A percentile compares a stretch with the other conserved stretches of the same genome.
Evolutionary conservation across 257 asterid genomes (phyloP).

Genomic region (Lithospermum erythrorhizon): DNA sequence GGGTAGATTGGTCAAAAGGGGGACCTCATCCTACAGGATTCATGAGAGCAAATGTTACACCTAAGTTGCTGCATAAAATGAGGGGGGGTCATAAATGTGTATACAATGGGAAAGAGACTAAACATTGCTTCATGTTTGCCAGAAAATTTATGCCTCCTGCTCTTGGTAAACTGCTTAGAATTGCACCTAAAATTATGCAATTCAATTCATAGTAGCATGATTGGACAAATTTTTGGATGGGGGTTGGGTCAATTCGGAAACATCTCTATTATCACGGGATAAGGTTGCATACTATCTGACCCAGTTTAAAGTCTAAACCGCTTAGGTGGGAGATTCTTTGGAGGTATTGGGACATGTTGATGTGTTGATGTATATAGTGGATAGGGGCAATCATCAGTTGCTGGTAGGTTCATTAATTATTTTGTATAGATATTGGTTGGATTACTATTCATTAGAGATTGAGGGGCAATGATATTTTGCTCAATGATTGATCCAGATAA

Average conservation of each 20-base stretch:
- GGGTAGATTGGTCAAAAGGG: constrained; percentile 81
- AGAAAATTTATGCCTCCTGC: constrained; percentile 54
- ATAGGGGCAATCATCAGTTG: neutral
- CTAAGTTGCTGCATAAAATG: constrained; percentile 38
- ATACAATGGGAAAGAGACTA: constrained; percentile 50
- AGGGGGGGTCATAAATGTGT: constrained; percentile 41
- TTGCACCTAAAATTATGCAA: constrained; percentile 69
- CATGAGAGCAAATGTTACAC: constrained; percentile 29
- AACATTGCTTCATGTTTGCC: constrained; percentile 66
- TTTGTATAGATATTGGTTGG: neutral
- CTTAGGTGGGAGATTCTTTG: no score
- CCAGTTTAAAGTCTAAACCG: no score
- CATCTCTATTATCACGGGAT: no score
- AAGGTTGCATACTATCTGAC: no score
- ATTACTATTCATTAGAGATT: neutral
- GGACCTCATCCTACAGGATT: constrained; percentile 73
- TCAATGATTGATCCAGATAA: neutral
- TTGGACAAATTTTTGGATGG: no score
- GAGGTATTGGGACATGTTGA: no score
- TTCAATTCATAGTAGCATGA: constrained; percentile 19
- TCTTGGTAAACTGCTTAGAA: constrained; percentile 48
- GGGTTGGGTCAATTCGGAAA: no score
- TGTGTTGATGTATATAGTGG: no score
- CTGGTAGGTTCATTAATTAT: neutral
- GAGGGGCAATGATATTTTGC: neutral